These are phyloP conservation scores for Vitis hybrid DNA, from an alignment of 177 flowering plant genomes.

Conservation along the genomic window DNA sequence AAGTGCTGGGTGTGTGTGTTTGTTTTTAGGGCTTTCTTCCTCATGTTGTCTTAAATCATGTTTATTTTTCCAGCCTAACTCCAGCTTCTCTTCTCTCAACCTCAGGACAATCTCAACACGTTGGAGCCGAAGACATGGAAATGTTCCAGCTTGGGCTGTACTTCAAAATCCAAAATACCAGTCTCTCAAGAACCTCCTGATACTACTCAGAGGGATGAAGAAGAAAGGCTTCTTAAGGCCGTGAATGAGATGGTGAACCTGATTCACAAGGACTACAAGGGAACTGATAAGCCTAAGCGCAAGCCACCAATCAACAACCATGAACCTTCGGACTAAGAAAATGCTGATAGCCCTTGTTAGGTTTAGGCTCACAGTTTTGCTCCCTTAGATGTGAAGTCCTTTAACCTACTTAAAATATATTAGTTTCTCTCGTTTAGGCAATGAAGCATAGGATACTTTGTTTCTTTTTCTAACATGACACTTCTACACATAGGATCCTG, in stretches of 20 bases:
- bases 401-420: slow-evolving; percentile 1
- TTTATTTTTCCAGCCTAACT: not conserved
- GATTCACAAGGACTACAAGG: slow-evolving; percentile 47
- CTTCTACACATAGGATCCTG: not conserved
- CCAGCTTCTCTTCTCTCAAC: not conserved
- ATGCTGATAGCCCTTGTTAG: not conserved
- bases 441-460: slow-evolving; percentile 14
- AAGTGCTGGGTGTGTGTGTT: too few relatives aligned
- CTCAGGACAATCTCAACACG: slow-evolving; percentile 8
- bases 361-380: slow-evolving; percentile 40
- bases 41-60: too few relatives aligned
- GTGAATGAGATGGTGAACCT: slow-evolving; percentile 35
- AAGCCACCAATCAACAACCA: slow-evolving; percentile 52
- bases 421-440: not conserved
- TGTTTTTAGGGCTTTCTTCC: not conserved
- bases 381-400: slow-evolving; percentile 5
- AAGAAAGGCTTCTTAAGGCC: slow-evolving; percentile 30
- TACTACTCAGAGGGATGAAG: slow-evolving; percentile 12
- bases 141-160: slow-evolving; percentile 13
- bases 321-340: slow-evolving; percentile 24
- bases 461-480: slow-evolving; percentile 2
- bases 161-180: slow-evolving; percentile 17
- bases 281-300: slow-evolving; percentile 27
- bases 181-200: slow-evolving; percentile 3
- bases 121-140: slow-evolving; percentile 8